phyloP scores from a whole-genome alignment of 352 stramenopile species.

The Phytophthora foliorum region DNA sequence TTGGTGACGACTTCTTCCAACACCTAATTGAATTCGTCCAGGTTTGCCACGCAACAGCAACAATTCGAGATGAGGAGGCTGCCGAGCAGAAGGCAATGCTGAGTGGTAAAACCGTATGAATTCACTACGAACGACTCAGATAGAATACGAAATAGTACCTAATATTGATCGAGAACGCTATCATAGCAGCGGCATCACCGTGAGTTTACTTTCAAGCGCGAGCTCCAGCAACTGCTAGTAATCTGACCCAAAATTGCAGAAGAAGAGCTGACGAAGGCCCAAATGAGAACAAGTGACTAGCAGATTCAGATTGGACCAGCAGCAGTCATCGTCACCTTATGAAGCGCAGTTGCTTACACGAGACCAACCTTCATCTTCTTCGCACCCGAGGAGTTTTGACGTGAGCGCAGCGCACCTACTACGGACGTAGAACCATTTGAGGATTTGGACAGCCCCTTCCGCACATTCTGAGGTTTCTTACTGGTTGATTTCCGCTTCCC shows the following conservation, averaged over 20 bases:
- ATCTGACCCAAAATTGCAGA: conserved; percentile 29
- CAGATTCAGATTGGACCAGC: conserved; percentile 11
- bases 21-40: conserved; percentile 83
- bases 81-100: conserved; percentile 41
- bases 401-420: conserved; percentile 61
- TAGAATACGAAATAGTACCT: conserved; percentile 50
- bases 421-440: conserved; percentile 56
- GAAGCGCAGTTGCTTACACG: conserved; percentile 36
- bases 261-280: conserved; percentile 6
- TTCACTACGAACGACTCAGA: conserved; percentile 29
- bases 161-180: conserved; percentile 38
- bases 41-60: conserved; percentile 76
- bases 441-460: conserved; percentile 52
- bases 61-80: conserved; percentile 51
- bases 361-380: conserved; percentile 69
- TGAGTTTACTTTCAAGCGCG: conserved; percentile 4
- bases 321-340: conserved; percentile 29
- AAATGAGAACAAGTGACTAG: conserved; percentile 22
- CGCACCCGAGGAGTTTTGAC: conserved; percentile 51
- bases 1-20: conserved; percentile 84
- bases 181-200: conserved; percentile 13
- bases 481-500: conserved; percentile 61
- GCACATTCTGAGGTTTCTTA: conserved; percentile 56
- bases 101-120: conserved; percentile 43
- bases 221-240: conserved; percentile 24